A percentile compares a stretch with the other conserved stretches of the same genome.
Evolutionary conservation across 2,329 filamentous ascomycete species (phyloP).

Genomic region (Lachnellula arida): DNA sequence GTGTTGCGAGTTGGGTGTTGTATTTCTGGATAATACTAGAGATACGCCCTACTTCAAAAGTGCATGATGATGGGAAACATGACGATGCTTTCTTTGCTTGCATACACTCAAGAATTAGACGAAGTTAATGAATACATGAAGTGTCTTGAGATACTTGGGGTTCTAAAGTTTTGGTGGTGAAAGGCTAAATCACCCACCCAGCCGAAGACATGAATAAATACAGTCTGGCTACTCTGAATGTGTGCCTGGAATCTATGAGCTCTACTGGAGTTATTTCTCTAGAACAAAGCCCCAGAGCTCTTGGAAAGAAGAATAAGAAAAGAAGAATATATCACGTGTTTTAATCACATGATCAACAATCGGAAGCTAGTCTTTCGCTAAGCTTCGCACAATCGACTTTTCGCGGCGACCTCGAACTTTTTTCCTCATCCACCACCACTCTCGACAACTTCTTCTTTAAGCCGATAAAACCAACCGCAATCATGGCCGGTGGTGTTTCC

Average conservation of each 20-base stretch:
- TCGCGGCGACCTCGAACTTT: not conserved
- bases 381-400: not conserved
- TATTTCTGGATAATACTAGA: not conserved
- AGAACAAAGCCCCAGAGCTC: too few species aligned
- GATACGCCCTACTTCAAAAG: not conserved
- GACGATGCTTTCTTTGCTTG: too few species aligned
- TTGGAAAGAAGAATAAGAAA: too few species aligned
- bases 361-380: not conserved
- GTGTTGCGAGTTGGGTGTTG: too few species aligned
- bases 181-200: not conserved
- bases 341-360: too few species aligned
- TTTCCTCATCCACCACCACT: not conserved
- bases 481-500: slow-evolving; percentile 73
- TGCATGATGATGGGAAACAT: not conserved
- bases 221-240: too few species aligned
- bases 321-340: not conserved
- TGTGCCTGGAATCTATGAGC: too few species aligned
- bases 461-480: slow-evolving; percentile 47
- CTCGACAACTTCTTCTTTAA: slow-evolving; percentile 18
- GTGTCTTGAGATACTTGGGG: not conserved
- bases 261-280: too few species aligned
- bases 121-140: not conserved
- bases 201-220: too few species aligned
- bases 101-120: too few species aligned
- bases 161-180: not conserved